Evolutionary conservation across 768 basidiomycete species (phyloP).

Genomic region (Suillus cothurnatus): DNA sequence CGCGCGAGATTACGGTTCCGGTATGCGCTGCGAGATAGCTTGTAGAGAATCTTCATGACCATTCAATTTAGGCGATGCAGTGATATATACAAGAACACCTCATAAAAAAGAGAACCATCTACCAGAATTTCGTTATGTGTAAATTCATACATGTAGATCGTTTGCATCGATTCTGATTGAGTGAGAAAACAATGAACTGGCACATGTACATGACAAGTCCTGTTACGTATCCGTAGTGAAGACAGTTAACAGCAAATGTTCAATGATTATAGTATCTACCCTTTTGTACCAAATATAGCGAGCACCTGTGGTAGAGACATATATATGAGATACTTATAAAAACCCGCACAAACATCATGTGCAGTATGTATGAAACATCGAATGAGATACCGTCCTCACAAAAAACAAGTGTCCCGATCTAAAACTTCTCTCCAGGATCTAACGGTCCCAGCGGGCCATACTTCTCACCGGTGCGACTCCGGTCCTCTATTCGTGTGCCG

Average conservation of each 20-base stretch:
- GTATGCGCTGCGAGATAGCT: no score
- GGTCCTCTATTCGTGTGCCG: slow-evolving; percentile 39
- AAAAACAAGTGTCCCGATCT: slow-evolving; percentile 15
- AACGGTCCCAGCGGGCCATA: slow-evolving; percentile 62
- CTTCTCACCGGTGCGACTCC: slow-evolving; percentile 37
- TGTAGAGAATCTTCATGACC: no score
- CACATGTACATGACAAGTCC: background rate
- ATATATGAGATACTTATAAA: slow-evolving; percentile 11
- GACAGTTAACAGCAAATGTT: background rate
- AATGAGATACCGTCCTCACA: slow-evolving; percentile 22
- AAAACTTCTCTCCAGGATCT: slow-evolving; percentile 60
- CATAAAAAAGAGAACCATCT: no score
- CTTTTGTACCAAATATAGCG: background rate
- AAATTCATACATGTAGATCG: no score
- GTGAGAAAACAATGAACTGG: background rate
- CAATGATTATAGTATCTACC: slow-evolving; percentile 6
- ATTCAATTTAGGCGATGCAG: no score
- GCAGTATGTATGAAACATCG: slow-evolving; percentile 23
- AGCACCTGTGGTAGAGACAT: slow-evolving; percentile 4
- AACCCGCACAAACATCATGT: slow-evolving; percentile 37
- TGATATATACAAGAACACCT: no score
- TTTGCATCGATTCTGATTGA: no score
- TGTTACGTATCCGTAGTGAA: background rate
- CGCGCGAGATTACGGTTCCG: no score
- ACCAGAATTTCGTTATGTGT: no score